Evolutionary conservation across 139 green algal genomes (phyloP).

Genomic region (Limnomonas spitsbergensis): DNA sequence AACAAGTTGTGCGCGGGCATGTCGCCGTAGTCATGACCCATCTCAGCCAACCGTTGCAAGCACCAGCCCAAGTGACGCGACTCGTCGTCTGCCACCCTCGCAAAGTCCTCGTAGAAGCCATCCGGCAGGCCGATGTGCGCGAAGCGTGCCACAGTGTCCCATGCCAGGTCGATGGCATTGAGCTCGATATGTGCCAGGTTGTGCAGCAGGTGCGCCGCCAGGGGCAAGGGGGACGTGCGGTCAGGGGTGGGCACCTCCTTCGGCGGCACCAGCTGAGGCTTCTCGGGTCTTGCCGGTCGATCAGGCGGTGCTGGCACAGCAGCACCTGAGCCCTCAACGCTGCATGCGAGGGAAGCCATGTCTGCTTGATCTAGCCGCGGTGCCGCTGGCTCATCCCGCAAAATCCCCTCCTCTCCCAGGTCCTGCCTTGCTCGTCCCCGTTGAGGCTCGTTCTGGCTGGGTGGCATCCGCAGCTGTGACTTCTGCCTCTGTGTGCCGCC

Average conservation of each 20-base stretch:
- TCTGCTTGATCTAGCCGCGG: not conserved
- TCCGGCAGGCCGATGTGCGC: constrained; percentile 36
- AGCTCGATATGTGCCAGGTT: constrained; percentile 80
- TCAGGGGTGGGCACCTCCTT: constrained; percentile 32
- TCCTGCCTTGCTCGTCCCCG: not conserved
- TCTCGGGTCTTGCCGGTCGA: constrained; percentile 45
- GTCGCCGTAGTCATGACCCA: constrained; percentile 67
- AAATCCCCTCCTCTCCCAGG: not conserved
- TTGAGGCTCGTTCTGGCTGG: not conserved
- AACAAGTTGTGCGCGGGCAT: constrained; percentile 77
- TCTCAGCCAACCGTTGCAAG: constrained; percentile 65
- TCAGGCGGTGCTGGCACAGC: constrained; percentile 23
- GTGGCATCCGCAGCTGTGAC: constrained; percentile 6
- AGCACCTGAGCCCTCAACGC: too few species aligned
- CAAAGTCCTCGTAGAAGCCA: constrained; percentile 81
- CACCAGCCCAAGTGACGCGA: constrained; percentile 34
- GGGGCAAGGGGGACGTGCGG: constrained; percentile 21
- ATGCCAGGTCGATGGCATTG: constrained; percentile 86
- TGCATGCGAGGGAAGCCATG: too few species aligned
- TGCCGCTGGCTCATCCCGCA: not conserved
- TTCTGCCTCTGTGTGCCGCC: not conserved
- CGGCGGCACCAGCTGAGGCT: constrained; percentile 50
- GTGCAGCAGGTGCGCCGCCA: constrained; percentile 58
- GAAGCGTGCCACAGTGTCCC: constrained; percentile 78
- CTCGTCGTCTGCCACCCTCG: constrained; percentile 31